These are phyloP conservation scores for Vaccinium macrocarpon DNA, from an alignment of 148 eudicot species.

Conservation along the genomic window DNA sequence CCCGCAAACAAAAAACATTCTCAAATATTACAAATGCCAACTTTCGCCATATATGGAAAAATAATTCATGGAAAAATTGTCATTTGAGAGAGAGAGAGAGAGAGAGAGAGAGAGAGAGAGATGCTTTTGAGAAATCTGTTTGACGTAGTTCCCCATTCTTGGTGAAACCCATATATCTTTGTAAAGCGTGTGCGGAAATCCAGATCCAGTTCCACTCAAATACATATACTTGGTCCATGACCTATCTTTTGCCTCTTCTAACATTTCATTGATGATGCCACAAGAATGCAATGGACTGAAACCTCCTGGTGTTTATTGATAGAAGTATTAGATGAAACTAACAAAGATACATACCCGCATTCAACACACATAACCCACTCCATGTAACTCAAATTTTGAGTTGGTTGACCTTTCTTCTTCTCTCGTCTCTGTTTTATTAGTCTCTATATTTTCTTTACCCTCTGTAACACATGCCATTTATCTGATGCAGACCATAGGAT, in stretches of 20 bases:
- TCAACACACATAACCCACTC: neutral
- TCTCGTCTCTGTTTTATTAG: neutral
- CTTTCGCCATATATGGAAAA: no score
- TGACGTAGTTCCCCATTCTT: neutral
- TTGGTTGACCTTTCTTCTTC: neutral
- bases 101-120: no score
- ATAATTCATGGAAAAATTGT: no score
- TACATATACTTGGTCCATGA: neutral
- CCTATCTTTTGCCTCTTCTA: neutral
- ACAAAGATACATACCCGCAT: neutral
- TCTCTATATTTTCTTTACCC: neutral
- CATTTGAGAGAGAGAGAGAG: no score
- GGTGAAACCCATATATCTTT: neutral
- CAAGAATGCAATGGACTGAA: neutral
- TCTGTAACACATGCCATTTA: conserved; percentile 2
- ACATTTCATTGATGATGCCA: neutral
- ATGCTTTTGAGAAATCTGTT: neutral
- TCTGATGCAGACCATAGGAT: conserved; percentile 77
- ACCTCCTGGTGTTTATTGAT: neutral
- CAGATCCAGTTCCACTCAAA: neutral
- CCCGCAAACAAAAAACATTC: no score
- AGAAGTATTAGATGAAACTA: neutral
- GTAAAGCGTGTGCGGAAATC: neutral
- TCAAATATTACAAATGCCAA: no score
- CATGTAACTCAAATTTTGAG: neutral